Conservation (phyloP, 2,329 filamentous ascomycete species). For the Neopestalotiopsis sp. region DNA sequence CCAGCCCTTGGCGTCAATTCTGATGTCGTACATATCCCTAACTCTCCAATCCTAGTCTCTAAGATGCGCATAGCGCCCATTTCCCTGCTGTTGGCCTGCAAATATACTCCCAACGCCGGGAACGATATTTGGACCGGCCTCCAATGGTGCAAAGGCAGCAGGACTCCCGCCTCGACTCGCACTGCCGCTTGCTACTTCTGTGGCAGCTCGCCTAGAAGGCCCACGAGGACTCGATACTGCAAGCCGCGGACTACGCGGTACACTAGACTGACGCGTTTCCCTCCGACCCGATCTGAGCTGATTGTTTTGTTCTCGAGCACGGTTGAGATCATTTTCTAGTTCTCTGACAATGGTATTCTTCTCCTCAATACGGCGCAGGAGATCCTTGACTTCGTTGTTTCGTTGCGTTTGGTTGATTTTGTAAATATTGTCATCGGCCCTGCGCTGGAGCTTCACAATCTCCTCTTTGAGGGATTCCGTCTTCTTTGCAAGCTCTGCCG, state of each 20-base stretch:
- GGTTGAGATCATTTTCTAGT: slow-evolving; percentile 56
- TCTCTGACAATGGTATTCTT: slow-evolving; percentile 51
- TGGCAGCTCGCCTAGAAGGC: slow-evolving; percentile 34
- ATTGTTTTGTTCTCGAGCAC: slow-evolving; percentile 54
- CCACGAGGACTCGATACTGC: slow-evolving; percentile 56
- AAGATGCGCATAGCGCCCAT: slow-evolving; percentile 28
- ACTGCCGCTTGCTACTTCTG: slow-evolving; percentile 35
- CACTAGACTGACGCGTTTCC: slow-evolving; percentile 61
- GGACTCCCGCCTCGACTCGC: slow-evolving; percentile 55
- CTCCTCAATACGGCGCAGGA: slow-evolving; percentile 46
- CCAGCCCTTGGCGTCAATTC: slow-evolving; percentile 1
- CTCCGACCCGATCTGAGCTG: slow-evolving; percentile 54
- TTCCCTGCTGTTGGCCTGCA: slow-evolving; percentile 41
- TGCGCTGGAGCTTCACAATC: slow-evolving; percentile 46
- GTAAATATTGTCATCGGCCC: slow-evolving; percentile 50
- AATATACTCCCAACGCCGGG: slow-evolving; percentile 41
- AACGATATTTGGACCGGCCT: slow-evolving; percentile 27
- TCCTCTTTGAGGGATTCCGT: slow-evolving; percentile 51
- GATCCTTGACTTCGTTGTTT: slow-evolving; percentile 39
- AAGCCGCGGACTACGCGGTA: slow-evolving; percentile 61
- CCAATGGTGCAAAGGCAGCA: slow-evolving; percentile 35
- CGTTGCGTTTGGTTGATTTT: slow-evolving; percentile 54
- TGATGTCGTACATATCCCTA: neutral
- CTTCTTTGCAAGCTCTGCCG: slow-evolving; percentile 50
- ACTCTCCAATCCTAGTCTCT: slow-evolving; percentile 17